These are phyloP conservation scores for Rhizophagus clarus DNA, from an alignment of 192 early-diverging fungal species.

Conservation along the genomic window DNA sequence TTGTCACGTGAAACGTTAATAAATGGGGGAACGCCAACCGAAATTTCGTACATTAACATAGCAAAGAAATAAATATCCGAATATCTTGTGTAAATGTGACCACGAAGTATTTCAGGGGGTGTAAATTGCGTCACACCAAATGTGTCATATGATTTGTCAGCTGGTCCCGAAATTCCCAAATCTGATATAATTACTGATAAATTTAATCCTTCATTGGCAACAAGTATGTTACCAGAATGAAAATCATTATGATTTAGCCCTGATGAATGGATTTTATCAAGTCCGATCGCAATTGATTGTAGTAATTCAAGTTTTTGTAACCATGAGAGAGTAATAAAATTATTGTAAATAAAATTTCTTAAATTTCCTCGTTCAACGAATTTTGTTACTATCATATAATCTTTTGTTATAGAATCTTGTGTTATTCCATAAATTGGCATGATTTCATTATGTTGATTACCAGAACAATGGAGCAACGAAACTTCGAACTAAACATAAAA, in stretches of 20 bases:
- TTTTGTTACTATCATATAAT: slow-evolving; percentile 24
- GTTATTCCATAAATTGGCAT: slow-evolving; percentile 18
- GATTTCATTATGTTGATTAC: slow-evolving; percentile 1
- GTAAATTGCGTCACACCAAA: slow-evolving; percentile 6
- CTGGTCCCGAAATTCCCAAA: not conserved
- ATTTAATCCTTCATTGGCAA: not conserved
- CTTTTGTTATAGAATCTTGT: slow-evolving; percentile 18
- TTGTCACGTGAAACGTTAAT: not conserved
- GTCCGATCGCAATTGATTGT: not conserved
- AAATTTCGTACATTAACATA: slow-evolving; percentile 13
- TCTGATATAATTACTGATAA: not conserved
- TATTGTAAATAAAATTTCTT: not conserved
- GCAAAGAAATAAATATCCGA: slow-evolving; percentile 20
- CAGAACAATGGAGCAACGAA: not conserved
- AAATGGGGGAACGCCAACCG: not conserved
- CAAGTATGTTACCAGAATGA: slow-evolving; percentile 15
- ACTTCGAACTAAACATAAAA: not conserved
- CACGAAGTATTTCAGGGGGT: slow-evolving; percentile 6
- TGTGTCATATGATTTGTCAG: not conserved
- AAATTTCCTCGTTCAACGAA: slow-evolving; percentile 10
- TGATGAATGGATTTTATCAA: not conserved
- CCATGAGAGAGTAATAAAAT: slow-evolving; percentile 3
- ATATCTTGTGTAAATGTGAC: not conserved
- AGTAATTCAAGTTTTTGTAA: slow-evolving; percentile 15
- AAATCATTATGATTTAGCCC: slow-evolving; percentile 18